These are phyloP conservation scores for Phytopythium ostracodes DNA, from an alignment of 352 stramenopile genomes.

Conservation along the genomic window DNA sequence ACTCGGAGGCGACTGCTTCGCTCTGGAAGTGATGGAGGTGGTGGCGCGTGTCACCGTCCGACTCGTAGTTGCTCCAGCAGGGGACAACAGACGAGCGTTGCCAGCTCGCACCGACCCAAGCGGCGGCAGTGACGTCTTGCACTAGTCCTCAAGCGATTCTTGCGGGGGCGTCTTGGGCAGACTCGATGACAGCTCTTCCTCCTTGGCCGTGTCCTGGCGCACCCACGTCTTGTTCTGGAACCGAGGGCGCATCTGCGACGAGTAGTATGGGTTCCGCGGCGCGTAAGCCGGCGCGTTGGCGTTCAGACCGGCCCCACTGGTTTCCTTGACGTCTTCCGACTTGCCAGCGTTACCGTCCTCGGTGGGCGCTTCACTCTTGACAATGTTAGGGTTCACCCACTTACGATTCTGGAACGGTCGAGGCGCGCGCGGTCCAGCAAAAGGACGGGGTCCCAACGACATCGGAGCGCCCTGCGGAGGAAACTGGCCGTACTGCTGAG, in stretches of 20 bases:
- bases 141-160: conserved; percentile 35
- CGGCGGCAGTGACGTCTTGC: not conserved
- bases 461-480: conserved; percentile 9
- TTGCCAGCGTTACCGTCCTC: conserved; percentile 13
- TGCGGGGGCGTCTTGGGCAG: conserved; percentile 70
- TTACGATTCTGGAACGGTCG: conserved; percentile 77
- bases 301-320: conserved; percentile 22
- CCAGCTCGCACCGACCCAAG: too few relatives aligned
- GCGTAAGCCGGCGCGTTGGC: conserved; percentile 30
- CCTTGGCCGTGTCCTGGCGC: conserved; percentile 59
- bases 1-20: not conserved
- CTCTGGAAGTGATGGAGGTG: not conserved
- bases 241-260: conserved; percentile 66
- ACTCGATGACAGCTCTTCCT: conserved; percentile 70
- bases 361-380: conserved; percentile 39
- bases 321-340: not conserved
- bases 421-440: conserved; percentile 28
- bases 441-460: conserved; percentile 2
- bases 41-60: not conserved
- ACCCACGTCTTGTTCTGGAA: conserved; percentile 91
- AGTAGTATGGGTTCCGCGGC: conserved; percentile 65
- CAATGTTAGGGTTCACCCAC: conserved; percentile 82
- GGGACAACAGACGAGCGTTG: too few relatives aligned
- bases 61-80: not conserved
- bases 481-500: conserved; percentile 23